Percentiles rank a stretch among this genome's conserved stretches.
Conservation (phyloP, 2,329 filamentous ascomycete species). For the Aspergillus brasiliensis region DNA sequence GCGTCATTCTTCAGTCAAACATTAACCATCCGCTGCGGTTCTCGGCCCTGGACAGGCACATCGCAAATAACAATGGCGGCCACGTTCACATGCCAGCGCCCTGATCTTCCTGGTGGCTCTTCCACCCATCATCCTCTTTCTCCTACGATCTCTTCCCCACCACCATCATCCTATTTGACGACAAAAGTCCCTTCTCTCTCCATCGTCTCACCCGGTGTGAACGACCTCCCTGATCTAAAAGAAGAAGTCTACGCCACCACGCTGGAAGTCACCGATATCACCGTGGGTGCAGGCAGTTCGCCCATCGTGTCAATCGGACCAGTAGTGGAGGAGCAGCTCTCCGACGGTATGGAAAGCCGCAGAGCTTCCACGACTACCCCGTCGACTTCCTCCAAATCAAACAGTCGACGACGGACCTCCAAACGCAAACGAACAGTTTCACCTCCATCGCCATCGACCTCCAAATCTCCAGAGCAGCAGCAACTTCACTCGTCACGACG, state of each 20-base stretch:
- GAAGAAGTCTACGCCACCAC: background rate
- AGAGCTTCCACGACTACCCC: conserved; percentile 4
- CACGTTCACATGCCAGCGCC: conserved; percentile 33
- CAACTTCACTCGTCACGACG: conserved; percentile 35
- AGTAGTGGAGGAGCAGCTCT: background rate
- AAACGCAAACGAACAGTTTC: conserved; percentile 29
- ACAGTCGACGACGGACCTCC: conserved; percentile 14
- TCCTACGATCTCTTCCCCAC: background rate
- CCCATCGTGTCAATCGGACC: background rate
- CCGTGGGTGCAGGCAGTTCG: background rate
- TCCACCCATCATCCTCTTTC: background rate
- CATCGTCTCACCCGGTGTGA: conserved; percentile 8
- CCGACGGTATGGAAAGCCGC: conserved; percentile 12
- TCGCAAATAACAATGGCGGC: conserved; percentile 13
- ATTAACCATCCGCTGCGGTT: background rate
- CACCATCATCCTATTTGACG: background rate
- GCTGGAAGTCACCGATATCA: conserved; percentile 5
- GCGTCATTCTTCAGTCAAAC: conserved; percentile 6
- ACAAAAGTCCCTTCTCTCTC: conserved; percentile 1
- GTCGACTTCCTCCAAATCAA: background rate
- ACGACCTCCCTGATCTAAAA: background rate
- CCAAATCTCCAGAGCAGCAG: conserved; percentile 26
- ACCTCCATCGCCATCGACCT: conserved; percentile 31
- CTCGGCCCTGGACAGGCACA: conserved; percentile 13
- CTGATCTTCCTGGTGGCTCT: conserved; percentile 18